Evolutionary conservation across 2,329 filamentous ascomycete species (phyloP), one percentile per base, ranked within the genome.

Genomic region (Piedraia hortae): DNA sequence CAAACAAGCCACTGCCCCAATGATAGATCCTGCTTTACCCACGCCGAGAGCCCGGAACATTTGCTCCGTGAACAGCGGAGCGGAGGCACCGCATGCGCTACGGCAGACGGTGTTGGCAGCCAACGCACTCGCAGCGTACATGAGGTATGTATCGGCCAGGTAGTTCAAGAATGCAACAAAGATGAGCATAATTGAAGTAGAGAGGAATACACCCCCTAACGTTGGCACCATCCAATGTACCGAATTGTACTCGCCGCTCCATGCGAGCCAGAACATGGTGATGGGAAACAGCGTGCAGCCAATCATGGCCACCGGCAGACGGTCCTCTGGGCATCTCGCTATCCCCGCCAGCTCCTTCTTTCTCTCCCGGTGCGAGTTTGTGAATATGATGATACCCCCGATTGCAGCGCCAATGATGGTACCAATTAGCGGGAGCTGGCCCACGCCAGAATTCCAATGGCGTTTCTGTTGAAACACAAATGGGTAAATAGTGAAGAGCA

Each of bases 401-500:
- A 59, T 28, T 3, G 44, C 26, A 1, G 54, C 49, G 4, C 59
- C 59, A 2, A 36, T 27, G 20, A 38, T 21, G 23, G 36, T 29
- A n/a, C 28, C 24, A 16, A 26, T 16, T 26, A 39, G 38, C 1
- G 36, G 33, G 7, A 40, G 29, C 2, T 27, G 28, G n/a, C 26
- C 29, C 12, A 36, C 34, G 15, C 34, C 34, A 10, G 29, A 25
- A 16, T 26, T 30, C 33, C 33, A 37, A 19, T 31, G 31, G 10
- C 35, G 33, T 8, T 31, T 16, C 12, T 34, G 21, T 17, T 35
- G 26, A 25, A 37, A 44, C 10, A 51, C 48, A 23, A 56, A 51
- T 3, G 51, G 54, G 24, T 62, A 62, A 25, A 60, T 60, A 11
- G 45, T 52, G 37, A 63, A 62, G 6, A 63, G 46, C 56, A 63